Evolutionary conservation across 2,329 filamentous ascomycete species (phyloP), one percentile per base, ranked within the genome.

Genomic region (Penicillium palitans): DNA sequence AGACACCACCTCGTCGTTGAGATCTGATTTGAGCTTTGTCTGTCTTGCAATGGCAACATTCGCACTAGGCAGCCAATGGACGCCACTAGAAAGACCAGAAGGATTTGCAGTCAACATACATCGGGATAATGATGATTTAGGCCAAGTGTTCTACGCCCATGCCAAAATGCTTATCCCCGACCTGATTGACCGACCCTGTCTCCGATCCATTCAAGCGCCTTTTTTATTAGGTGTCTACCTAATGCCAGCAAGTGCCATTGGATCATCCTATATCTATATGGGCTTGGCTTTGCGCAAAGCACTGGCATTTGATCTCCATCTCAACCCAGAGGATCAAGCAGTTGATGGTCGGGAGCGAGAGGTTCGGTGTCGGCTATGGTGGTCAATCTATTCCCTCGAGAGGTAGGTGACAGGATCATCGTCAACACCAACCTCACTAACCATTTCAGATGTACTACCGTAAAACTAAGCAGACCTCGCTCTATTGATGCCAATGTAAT

Each of bases 211-310:
- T 0, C 74, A 76, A 40, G 73, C 70, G 0, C 62, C 67, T 0
- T 75, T 70, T 17, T 52, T 75, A 1, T 35, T 76, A 6, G 72
- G 73, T 1, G 72, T 76, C 6, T 76, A 76, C 42, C 58, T 74
- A 2, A 65, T 76, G 64, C 74, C 74, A 1, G 62, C 69, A 12
- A 73, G 65, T 49, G 71, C 74, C 0, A 68, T 74, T 45, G 72
- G 71, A 7, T 70, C 72, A 3, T 74, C 73, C 2, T 67, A 68
- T 44, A 52, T 66, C n/a, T 68, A 65, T 31, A 75, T 81, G 21
- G 80, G 80, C 1, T 70, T 80, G 49, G 81, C 81, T 3, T 67
- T 83, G 19, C 77, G 81, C 4, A 83, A 83, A 79, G 81, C 81
- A 10, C 77, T 83, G 33, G 80, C 78, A 6, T 74, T 83, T 0